Evolutionary conservation across 331 rosid species (phyloP).

Genomic region (Ulmus americana): DNA sequence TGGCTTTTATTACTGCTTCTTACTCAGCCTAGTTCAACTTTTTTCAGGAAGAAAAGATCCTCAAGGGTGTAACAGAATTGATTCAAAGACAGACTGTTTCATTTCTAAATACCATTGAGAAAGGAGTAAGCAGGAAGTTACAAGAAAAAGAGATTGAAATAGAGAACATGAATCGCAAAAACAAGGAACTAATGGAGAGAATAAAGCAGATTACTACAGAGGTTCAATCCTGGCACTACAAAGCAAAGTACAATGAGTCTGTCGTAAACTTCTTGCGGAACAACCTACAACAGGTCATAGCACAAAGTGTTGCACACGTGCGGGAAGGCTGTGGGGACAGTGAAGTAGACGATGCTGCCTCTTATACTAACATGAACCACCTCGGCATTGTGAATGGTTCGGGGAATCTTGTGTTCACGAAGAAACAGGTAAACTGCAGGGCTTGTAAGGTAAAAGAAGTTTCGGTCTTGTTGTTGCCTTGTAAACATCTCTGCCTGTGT

Average conservation of each 20-base stretch:
- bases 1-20: background rate
- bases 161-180: slow-evolving; percentile 28
- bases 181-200: slow-evolving; percentile 30
- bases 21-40: background rate
- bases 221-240: slow-evolving; percentile 24
- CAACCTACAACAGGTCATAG: slow-evolving; percentile 26
- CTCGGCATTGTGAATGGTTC: background rate
- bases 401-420: background rate
- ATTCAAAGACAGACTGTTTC: slow-evolving; percentile 31
- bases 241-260: slow-evolving; percentile 28
- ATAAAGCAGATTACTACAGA: slow-evolving; percentile 29
- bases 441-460: slow-evolving; percentile 36
- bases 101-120: slow-evolving; percentile 26
- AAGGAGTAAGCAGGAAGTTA: slow-evolving; percentile 26
- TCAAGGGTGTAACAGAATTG: slow-evolving; percentile 29
- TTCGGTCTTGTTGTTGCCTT: slow-evolving; percentile 37
- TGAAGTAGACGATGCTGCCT: slow-evolving; percentile 28
- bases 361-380: slow-evolving; percentile 9
- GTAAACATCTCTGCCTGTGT: slow-evolving; percentile 44
- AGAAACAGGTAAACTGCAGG: slow-evolving; percentile 24
- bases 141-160: slow-evolving; percentile 30
- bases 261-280: slow-evolving; percentile 16
- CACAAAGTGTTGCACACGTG: slow-evolving; percentile 15
- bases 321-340: slow-evolving; percentile 29
- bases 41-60: slow-evolving; percentile 31